Evolutionary conservation across 257 asterid genomes (phyloP).

Genomic region (Fraxinus quadrangulata): DNA sequence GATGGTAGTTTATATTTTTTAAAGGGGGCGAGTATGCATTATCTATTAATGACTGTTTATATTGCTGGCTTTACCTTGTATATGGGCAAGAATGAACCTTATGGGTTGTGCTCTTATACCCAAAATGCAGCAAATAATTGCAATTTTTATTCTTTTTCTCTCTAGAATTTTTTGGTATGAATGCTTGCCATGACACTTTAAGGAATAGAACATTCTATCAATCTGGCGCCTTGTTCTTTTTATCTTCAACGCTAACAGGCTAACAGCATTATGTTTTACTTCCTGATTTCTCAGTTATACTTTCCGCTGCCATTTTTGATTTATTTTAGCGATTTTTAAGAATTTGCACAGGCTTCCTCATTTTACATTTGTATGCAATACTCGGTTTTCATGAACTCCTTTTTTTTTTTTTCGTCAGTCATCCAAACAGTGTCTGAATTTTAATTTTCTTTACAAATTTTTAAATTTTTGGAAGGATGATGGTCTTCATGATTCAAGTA

Average conservation of each 20-base stretch:
- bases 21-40: constrained; percentile 47
- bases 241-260: background rate
- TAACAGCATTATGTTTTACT: background rate
- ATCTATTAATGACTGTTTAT: constrained; percentile 2
- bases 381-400: background rate
- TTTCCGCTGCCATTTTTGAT: background rate
- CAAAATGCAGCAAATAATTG: background rate
- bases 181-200: background rate
- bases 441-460: background rate
- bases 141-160: background rate
- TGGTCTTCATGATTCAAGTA: constrained; percentile 72
- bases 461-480: constrained; percentile 51
- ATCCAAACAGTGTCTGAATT: constrained; percentile 4
- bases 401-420: background rate
- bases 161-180: background rate
- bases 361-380: background rate
- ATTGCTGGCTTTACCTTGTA: constrained; percentile 18
- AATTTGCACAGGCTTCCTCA: background rate
- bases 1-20: constrained; percentile 56
- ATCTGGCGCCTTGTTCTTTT: background rate
- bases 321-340: background rate
- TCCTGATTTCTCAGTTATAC: background rate
- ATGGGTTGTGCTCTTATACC: background rate
- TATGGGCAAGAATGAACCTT: background rate
- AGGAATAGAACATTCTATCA: background rate